Conservation (phyloP, 441 rosid species). For the Cnidoscolus chayamansa region DNA sequence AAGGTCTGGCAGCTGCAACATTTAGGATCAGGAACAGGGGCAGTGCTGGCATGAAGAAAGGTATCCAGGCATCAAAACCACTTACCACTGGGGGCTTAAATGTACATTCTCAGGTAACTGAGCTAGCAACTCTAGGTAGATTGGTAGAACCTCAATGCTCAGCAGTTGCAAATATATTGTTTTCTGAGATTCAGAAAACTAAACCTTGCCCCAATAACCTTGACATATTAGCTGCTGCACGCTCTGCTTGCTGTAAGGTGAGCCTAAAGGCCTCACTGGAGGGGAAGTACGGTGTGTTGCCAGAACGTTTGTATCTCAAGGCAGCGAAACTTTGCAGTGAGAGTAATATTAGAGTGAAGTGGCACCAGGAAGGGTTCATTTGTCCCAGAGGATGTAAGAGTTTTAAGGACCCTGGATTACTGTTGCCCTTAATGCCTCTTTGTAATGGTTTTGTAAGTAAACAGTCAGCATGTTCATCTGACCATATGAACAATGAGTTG, state of each 20-base stretch:
- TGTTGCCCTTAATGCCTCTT: conserved; percentile 43
- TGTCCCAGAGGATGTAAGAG: conserved; percentile 84
- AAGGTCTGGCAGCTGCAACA: conserved; percentile 72
- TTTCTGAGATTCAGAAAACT: conserved; percentile 66
- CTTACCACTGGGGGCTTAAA: conserved; percentile 33
- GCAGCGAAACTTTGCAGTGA: conserved; percentile 98
- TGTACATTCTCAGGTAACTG: conserved; percentile 36
- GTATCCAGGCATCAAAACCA: conserved; percentile 61
- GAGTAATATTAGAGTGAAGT: conserved; percentile 68
- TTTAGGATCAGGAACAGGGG: conserved; percentile 74
- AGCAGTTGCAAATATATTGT: conserved; percentile 64
- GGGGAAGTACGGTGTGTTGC: conserved; percentile 67
- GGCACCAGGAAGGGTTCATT: conserved; percentile 80
- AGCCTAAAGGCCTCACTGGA: conserved; percentile 77
- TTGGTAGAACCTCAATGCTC: conserved; percentile 67
- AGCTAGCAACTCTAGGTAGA: conserved; percentile 42
- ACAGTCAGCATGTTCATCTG: conserved; percentile 29
- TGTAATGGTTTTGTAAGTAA: conserved; percentile 32
- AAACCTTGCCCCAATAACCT: conserved; percentile 84
- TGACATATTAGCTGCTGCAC: conserved; percentile 78
- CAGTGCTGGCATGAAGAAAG: conserved; percentile 64
- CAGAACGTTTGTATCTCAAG: conserved; percentile 74
- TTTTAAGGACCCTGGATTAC: conserved; percentile 38
- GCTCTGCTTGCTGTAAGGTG: conserved; percentile 80
- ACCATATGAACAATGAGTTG: conserved; percentile 41